Base-by-base conservation (phyloP, 176 grass and related monocot species). In the Carex parvula region DNA sequence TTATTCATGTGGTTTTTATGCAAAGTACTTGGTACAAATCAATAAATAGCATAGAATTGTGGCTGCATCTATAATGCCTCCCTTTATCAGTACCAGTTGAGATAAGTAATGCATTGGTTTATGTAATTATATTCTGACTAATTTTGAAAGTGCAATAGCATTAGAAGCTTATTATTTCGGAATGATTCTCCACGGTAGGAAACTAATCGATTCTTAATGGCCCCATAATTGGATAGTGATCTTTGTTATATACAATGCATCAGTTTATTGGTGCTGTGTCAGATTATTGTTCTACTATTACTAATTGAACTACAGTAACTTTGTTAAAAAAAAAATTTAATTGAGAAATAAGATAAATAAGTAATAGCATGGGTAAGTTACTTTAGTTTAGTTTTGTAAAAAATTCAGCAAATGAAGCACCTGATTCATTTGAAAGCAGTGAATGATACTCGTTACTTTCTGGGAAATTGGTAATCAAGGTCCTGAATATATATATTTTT, bases 21-120 rank as follows among this genome's bases (percentile, higher is more conserved):
- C 1, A 24, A 57, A 56, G 50, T 77, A 33, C 73, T 77, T 33
- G 1, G 24, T 77, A 33, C 73, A 77, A 55, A 32, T 35, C 46
- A 77, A 77, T 55, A 77, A 33, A 77, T 77, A 77, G 14, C 60
- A 39, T 67, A 68, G 61, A 66, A 26, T 66, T 24, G 17, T 18
- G 35, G 13, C 55, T 80, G 60, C 37, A 29, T 41, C 50, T 52
- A n/a, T 56, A 78, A 20, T 76, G 11, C 9, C 54, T 26, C 8
- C 21, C 42, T 29, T 76, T 15, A 76, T 54, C 5, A 5, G 46
- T 24, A 54, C 18, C 6, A 80, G 26, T 39, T 39, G 52, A 21
- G 79, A 59, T 61, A 4, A 81, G 30, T 22, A 44, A 21, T 81
- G 30, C 2, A 81, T 63, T 29, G 13, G 46, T 29, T 29, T 30